Evolutionary conservation across 140 eudicot genomes (phyloP).

Genomic region (Bidens hawaiensis): DNA sequence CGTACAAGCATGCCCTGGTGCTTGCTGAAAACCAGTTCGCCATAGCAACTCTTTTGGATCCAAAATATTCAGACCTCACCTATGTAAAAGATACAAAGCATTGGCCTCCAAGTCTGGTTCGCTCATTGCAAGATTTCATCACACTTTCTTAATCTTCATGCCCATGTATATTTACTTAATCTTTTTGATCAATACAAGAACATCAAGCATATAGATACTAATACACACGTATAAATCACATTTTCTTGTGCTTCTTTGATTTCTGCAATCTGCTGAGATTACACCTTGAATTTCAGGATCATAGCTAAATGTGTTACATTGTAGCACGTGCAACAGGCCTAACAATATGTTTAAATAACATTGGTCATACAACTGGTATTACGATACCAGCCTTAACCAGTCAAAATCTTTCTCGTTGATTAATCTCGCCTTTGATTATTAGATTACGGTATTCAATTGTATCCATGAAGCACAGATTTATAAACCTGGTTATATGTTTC

Average conservation of each 20-base stretch:
- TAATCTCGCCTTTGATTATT: too few relatives aligned
- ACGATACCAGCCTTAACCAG: too few relatives aligned
- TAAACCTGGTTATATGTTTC: not conserved
- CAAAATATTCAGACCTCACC: conserved; percentile 45
- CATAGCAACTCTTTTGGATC: conserved; percentile 55
- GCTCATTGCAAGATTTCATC: conserved; percentile 44
- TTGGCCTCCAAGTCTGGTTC: conserved; percentile 64
- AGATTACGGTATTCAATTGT: too few relatives aligned
- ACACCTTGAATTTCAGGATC: too few relatives aligned
- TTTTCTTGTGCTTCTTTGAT: not conserved
- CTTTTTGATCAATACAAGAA: not conserved
- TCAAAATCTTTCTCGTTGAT: too few relatives aligned
- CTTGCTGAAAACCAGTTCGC: conserved; percentile 57
- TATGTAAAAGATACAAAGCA: conserved; percentile 54
- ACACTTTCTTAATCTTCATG: conserved; percentile 35
- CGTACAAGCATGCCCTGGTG: conserved; percentile 42
- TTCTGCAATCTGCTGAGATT: too few relatives aligned
- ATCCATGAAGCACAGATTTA: too few relatives aligned
- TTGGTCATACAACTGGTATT: too few relatives aligned
- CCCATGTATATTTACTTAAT: conserved; percentile 14
- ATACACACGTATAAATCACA: not conserved
- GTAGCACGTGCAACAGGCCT: too few relatives aligned
- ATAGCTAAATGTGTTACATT: too few relatives aligned
- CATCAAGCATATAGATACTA: not conserved
- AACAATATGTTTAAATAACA: too few relatives aligned